Base-by-base conservation (phyloP, 169 alveolate genomes). In the Plasmodium gonderi region DNA sequence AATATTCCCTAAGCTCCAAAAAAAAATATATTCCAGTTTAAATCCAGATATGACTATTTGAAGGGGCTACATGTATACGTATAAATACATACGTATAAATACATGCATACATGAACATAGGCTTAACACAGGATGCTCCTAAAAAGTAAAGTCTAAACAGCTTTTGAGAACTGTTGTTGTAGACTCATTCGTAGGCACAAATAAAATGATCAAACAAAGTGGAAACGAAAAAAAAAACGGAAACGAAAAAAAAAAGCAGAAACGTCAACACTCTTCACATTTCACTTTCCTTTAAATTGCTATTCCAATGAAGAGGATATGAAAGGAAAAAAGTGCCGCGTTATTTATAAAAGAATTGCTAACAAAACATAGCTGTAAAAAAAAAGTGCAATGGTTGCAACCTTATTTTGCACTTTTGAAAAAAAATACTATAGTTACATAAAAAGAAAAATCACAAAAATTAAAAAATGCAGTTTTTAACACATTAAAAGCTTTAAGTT, bases 31-130 rank as follows among this genome's bases (percentile, higher is more conserved):
- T 60, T 36, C 72, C 72, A 60, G 26, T 60, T 60, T 60, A 7
- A 60, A 23, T 14, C 72, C 33, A 17, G 26, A 60, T 60, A 36
- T 29, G 72, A 0, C n/a, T n/a, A 1, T 60, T 60, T 36, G 38
- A 0, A 60, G 40, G 1, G 72, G 72, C 26, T 20, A 60, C 72
- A 20, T 36, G 31, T 60, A 60, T 60, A 36, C 7, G 69, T 54
- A 31, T 49, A 78, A 26, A 49, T 79, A 40, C 47, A 65, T 54
- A 79, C 76, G 17, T 69, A 69, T 69, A 69, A 29, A 69, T 69
- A 26, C 33, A 12, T 69, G 79, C 23, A 33, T 69, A 17, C 51
- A 45, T 75, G 45, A 36, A 79, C 44, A 44, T 45, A 20, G 40
- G 38, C 38, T 45, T 77, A 77, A 60, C n/a, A 36, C 26, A 23